A percentile compares a stretch with the other conserved stretches of the same genome.
Conservation (phyloP, 228 moss, liverwort and hornwort species). For the Sphagnum magellanicum region DNA sequence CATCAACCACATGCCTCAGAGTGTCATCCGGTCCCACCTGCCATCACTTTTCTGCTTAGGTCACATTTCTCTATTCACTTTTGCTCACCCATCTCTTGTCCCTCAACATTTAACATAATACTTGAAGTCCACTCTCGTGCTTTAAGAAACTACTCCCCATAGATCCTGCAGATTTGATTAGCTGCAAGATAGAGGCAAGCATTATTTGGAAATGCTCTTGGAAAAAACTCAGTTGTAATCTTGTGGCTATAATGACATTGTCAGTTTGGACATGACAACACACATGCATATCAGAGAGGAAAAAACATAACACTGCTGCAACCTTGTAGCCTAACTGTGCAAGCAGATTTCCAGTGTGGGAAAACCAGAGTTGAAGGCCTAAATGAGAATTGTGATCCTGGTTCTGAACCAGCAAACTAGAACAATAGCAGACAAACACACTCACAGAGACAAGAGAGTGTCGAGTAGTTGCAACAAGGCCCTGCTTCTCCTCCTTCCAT, state of each 20-base stretch:
- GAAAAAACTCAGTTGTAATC: neutral
- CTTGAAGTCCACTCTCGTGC: no score
- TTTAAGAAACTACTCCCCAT: no score
- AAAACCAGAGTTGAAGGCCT: neutral
- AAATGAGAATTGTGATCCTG: neutral
- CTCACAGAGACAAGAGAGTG: slow-evolving; percentile 78
- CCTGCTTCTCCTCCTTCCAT: slow-evolving; percentile 91
- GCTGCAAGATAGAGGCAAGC: no score
- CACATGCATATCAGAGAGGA: neutral
- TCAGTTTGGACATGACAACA: neutral
- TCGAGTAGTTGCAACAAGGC: slow-evolving; percentile 37
- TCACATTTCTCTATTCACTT: neutral
- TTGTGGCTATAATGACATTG: neutral
- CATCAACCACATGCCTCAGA: slow-evolving; percentile 78
- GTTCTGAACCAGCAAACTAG: no score
- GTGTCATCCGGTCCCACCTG: slow-evolving; percentile 98
- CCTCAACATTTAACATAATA: neutral
- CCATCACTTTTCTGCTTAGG: neutral
- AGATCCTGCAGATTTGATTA: no score
- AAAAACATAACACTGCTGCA: neutral
- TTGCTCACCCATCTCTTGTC: neutral
- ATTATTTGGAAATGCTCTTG: neutral
- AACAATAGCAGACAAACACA: neutral
- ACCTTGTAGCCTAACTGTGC: neutral
- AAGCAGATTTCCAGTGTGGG: neutral